Evolutionary conservation across 768 basidiomycete genomes (phyloP).

Genomic region (Filobasidium wieringae): DNA sequence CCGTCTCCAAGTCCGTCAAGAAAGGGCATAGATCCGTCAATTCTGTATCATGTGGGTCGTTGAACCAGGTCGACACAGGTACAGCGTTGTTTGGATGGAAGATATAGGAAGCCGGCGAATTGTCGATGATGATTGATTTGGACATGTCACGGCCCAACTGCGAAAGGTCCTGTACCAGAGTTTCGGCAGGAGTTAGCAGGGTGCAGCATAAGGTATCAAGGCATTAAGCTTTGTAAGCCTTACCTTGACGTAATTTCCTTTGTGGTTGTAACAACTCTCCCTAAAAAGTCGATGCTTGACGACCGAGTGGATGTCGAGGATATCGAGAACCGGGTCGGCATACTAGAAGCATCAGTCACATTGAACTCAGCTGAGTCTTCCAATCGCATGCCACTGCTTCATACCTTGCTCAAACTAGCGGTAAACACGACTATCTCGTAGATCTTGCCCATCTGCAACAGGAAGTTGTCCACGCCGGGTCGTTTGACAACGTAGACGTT

Average conservation of each 20-base stretch:
- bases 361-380: background rate
- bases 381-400: slow-evolving; percentile 21
- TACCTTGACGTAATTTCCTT: slow-evolving; percentile 98
- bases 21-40: slow-evolving; percentile 91
- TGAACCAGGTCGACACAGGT: slow-evolving; percentile 98
- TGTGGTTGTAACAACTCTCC: slow-evolving; percentile 98
- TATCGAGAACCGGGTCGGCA: slow-evolving; percentile 96
- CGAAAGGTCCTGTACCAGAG: slow-evolving; percentile 64
- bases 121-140: slow-evolving; percentile 95
- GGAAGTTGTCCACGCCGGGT: slow-evolving; percentile 91
- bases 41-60: slow-evolving; percentile 96
- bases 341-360: slow-evolving; percentile 51
- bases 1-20: slow-evolving; percentile 69
- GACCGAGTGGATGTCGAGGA: slow-evolving; percentile 81
- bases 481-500: slow-evolving; percentile 99
- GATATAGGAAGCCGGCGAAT: slow-evolving; percentile 96
- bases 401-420: slow-evolving; percentile 89
- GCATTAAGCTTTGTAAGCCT: slow-evolving; percentile 14
- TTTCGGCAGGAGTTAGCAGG: background rate
- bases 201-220: background rate
- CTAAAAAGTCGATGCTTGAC: slow-evolving; percentile 90
- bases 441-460: slow-evolving; percentile 96
- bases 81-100: slow-evolving; percentile 99
- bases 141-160: slow-evolving; percentile 88
- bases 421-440: slow-evolving; percentile 98